These are phyloP conservation scores for Microstegium vimineum DNA, from an alignment of 176 grass and related monocot species.

Conservation along the genomic window DNA sequence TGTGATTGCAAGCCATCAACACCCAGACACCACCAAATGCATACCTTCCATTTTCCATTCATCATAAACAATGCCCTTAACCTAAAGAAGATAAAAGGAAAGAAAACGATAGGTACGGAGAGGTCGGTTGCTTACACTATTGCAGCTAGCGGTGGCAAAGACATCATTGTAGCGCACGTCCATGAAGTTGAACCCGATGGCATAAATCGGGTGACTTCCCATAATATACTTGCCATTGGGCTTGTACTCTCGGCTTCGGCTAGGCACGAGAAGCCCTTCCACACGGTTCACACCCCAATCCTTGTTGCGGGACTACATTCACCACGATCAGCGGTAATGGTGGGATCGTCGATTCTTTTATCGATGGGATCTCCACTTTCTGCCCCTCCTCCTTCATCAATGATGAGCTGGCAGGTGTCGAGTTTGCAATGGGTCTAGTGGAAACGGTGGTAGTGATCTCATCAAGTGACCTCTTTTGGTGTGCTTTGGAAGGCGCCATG, in stretches of 20 bases:
- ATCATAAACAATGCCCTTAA: neutral
- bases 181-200: constrained; percentile 93
- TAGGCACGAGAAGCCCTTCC: constrained; percentile 54
- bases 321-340: constrained; percentile 15
- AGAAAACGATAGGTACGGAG: neutral
- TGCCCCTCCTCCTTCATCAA: neutral
- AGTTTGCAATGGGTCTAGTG: neutral
- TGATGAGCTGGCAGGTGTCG: neutral
- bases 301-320: constrained; percentile 36
- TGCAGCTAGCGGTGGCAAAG: constrained; percentile 72
- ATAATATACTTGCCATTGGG: constrained; percentile 59
- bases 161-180: constrained; percentile 81
- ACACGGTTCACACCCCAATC: constrained; percentile 67
- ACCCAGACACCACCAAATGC: neutral
- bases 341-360: neutral
- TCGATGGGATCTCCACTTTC: neutral
- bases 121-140: constrained; percentile 32
- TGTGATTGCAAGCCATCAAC: neutral
- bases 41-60: neutral
- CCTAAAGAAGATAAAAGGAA: too few species aligned
- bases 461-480: neutral
- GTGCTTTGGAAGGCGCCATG: neutral
- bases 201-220: constrained; percentile 82
- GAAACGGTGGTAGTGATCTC: neutral
- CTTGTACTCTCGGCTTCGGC: constrained; percentile 67